Conservation (phyloP, 1,139 yeast genomes). For the Cylindricascospora bacillispora region DNA sequence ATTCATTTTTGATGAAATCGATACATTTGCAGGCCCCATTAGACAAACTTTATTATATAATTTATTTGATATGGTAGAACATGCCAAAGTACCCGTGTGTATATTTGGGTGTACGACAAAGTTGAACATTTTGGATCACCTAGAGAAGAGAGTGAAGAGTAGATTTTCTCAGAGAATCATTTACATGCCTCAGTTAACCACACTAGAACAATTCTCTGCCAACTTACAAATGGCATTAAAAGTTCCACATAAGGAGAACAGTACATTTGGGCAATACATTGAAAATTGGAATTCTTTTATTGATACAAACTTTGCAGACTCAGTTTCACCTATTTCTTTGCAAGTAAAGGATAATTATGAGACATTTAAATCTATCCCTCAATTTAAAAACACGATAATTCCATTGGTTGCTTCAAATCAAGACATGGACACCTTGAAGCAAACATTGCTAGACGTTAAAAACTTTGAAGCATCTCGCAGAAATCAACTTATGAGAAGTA, state of each 20-base stretch:
- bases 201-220: conserved; percentile 32
- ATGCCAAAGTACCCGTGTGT: conserved; percentile 61
- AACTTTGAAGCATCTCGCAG: neutral
- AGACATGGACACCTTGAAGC: conserved; percentile 8
- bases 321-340: conserved; percentile 25
- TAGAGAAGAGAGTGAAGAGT: conserved; percentile 85
- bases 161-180: conserved; percentile 76
- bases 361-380: conserved; percentile 47
- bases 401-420: conserved; percentile 29
- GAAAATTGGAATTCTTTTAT: conserved; percentile 41
- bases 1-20: conserved; percentile 77
- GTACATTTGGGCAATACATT: conserved; percentile 19
- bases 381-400: conserved; percentile 39
- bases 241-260: conserved; percentile 7
- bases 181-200: conserved; percentile 39
- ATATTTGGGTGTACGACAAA: conserved; percentile 73
- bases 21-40: conserved; percentile 54
- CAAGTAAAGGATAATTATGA: conserved; percentile 38
- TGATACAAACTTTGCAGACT: conserved; percentile 22
- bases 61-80: conserved; percentile 73
- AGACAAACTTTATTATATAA: conserved; percentile 81
- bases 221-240: conserved; percentile 18
- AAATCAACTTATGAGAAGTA: conserved; percentile 20
- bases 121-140: conserved; percentile 59
- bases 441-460: conserved; percentile 15